phyloP scores from a whole-genome alignment of 805 yeast species.

The Saturnispora gosingensis region DNA sequence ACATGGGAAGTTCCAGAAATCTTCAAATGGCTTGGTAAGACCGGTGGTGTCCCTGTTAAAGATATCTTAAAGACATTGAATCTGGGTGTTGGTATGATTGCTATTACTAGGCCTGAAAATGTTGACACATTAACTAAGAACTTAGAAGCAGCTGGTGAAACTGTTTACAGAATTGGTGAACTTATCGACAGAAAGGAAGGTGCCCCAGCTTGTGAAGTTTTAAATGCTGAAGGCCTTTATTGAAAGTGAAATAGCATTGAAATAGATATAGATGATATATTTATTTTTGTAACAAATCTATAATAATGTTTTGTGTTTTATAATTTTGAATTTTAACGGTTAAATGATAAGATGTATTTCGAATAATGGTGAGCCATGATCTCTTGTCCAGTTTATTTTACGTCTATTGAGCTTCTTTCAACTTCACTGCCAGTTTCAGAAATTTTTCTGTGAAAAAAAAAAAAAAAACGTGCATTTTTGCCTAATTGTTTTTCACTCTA shows the following conservation, averaged over 20 bases:
- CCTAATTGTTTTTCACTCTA: background rate
- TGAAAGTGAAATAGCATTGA: constrained; percentile 12
- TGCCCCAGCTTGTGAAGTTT: constrained; percentile 57
- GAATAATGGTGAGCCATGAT: background rate
- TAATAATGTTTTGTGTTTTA: background rate
- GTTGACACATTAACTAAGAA: constrained; percentile 46
- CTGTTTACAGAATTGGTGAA: constrained; percentile 60
- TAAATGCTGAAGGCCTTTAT: constrained; percentile 35
- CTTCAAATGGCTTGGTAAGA: constrained; percentile 87
- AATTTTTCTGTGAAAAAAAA: background rate
- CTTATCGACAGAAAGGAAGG: constrained; percentile 37
- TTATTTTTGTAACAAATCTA: background rate
- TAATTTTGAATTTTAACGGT: background rate
- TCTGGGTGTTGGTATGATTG: constrained; percentile 95
- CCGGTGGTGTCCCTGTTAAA: constrained; percentile 79
- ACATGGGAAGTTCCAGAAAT: constrained; percentile 82
- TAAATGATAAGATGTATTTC: background rate
- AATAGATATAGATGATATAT: background rate
- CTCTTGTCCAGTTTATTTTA: background rate
- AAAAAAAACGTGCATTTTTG: background rate
- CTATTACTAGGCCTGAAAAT: constrained; percentile 63
- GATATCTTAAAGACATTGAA: constrained; percentile 90
- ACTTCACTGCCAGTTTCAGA: background rate
- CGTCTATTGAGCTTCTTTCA: background rate
- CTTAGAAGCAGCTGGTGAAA: constrained; percentile 62